phyloP scores from a whole-genome alignment of 2,329 filamentous ascomycete species.

The Cordyceps cicadae region DNA sequence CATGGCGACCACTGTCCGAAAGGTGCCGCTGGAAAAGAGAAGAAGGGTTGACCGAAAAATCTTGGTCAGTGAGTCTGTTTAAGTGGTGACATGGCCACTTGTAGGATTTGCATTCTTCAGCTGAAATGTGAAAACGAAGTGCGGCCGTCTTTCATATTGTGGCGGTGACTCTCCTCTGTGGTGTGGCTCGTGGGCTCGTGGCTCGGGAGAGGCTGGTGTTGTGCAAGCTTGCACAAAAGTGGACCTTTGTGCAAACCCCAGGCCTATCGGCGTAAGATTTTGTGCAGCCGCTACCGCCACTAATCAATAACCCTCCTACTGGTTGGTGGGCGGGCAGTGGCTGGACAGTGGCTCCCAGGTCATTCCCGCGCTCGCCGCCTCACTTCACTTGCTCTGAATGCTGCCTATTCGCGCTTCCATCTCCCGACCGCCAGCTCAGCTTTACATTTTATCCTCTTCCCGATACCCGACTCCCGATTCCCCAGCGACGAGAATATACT shows the following conservation, averaged over 20 bases:
- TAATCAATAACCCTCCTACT: neutral
- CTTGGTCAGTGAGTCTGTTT: no score
- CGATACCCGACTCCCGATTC: neutral
- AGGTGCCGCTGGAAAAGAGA: no score
- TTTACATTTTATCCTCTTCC: neutral
- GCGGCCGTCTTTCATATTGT: no score
- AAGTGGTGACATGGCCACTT: no score
- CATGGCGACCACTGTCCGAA: no score
- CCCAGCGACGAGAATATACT: neutral
- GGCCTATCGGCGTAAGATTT: no score
- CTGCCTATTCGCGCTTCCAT: neutral
- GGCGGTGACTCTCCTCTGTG: neutral
- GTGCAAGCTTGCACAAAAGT: neutral
- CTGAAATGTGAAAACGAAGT: no score
- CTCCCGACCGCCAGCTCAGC: neutral
- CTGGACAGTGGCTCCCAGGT: neutral
- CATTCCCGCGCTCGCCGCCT: neutral
- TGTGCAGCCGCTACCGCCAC: neutral
- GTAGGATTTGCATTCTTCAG: no score
- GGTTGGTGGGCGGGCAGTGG: no score
- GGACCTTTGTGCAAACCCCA: neutral
- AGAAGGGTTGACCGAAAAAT: no score
- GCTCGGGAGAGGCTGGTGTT: neutral
- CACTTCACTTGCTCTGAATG: neutral
- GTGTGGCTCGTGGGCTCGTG: neutral